Base-by-base conservation (phyloP, 208 protist genomes). In the Crithidia mellificae region DNA sequence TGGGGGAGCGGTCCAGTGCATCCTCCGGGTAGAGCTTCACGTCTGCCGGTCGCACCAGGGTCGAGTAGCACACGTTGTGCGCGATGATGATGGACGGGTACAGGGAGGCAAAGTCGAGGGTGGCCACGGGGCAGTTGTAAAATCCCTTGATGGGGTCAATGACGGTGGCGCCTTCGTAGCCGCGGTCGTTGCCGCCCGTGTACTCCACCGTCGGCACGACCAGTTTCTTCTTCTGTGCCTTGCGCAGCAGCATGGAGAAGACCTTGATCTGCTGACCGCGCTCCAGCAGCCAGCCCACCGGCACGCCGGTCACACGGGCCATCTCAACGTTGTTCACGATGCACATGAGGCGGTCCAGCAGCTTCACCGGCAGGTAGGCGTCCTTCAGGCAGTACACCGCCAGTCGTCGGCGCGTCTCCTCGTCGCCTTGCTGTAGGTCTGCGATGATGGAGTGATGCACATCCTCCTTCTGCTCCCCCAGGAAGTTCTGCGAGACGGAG, bases 41-140 rank as follows among this genome's bases (percentile, higher is more conserved):
- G 6, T 93, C 81, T 2, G 51, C 2, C 12, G 74, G 79, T 0
- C 79, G 80, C 17, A 97, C 74, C n/a, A 93, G 74, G 25, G 93
- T 96, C 49, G 90, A 98, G 80, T 99, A 99, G 82, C 99, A 99
- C 39, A 99, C 83, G 83, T 99, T 99, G 85, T 99, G 98, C 5
- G 99, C 99, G 77, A 99, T 99, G 95, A 99, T 99, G 84, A 99
- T 99, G n/a, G 98, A 99, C 20, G 99, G 99, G 88, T 99, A 99
- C 52, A 99, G 96, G 43, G 98, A 99, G 17, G 97, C 95, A 80
- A 99, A 99, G 82, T 99, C 99, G 25, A 99, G 90, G 3, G 98
- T 99, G 6, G 94, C 87, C 59, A 99, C 98, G 22, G 98, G 98
- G 68, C 86, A 92, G 98, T 98, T 91, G 87, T 99, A 99, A 68